Evolutionary conservation across 2,329 filamentous ascomycete genomes (phyloP), one percentile per base, ranked within the genome.

Genomic region (Pseudogymnoascus sp.): DNA sequence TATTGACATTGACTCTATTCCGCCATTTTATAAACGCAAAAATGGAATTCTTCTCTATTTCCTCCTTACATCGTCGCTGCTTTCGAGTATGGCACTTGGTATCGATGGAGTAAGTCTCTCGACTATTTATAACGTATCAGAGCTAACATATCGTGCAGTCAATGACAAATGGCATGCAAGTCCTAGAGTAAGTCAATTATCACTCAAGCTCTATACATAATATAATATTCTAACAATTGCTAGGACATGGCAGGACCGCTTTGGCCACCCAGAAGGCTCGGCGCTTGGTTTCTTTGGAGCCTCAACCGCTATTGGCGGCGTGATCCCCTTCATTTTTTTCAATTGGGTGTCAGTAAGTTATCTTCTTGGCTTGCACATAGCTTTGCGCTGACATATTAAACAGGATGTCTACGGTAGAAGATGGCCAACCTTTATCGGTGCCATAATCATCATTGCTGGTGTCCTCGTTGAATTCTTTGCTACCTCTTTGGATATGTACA

Each of bases 21-120:
- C 65, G 5, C 66, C 68, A 21, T 69, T 69, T 59, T 62, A 59
- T 59, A 59, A 59, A 10, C 61, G 61, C 14, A 77, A 75, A 64
- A 78, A 78, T 71, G 76, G 76, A 1, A 69, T 77, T 2, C 66
- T 77, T 14, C 68, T 78, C 3, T 78, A 78, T 65, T 77, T 78
- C 38, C 66, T 78, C 3, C 71, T 78, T 14, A 78, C 76, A 0
- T 78, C 76, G 0, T 78, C 76, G 4, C 69, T 77, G 1, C 66
- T 78, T 33, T 74, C 76, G 35, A 78, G 75, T 63, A 73, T 74
- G 23, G 75, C 76, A 2, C 69, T 76, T 29, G 76, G 76, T 12
- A 77, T 78, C 43, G 76, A 78, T 39, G 76, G 76, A 16, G 74
- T 75, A 69, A 66, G 74, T 3, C 35, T 11, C 52, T 16, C 26